Base-by-base conservation (phyloP, 1,284 basidiomycete species). In the Papiliotrema laurentii region DNA sequence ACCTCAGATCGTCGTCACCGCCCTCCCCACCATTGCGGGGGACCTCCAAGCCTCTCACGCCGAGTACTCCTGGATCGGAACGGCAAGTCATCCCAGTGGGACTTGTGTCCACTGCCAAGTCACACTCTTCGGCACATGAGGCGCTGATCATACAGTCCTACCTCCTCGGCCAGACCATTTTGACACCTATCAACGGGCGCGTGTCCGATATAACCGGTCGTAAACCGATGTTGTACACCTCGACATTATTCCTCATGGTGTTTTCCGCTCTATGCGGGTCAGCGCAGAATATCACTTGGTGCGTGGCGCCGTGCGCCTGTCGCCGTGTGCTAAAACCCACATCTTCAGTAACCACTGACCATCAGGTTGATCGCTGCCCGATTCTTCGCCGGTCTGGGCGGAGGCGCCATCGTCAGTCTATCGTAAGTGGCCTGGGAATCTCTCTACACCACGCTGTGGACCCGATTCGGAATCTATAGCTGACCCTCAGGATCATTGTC, bases 341-440 rank as follows among this genome's bases (percentile, higher is more conserved):
- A 16, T 22, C 31, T 16, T 21, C 41, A 18, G 13, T 21, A n/a
- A n/a, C n/a, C n/a, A n/a, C n/a, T n/a, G n/a, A n/a, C n/a, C n/a
- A 6, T 18, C 37, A 63, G 60, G 64, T 48, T 69, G 37, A 67
- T 67, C 43, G 50, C 59, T 4, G 54, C 59, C n/a, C 47, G 69
- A 39, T 64, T 64, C 2, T 58, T 69, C 35, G 55, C 66, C 18
- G 69, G 69, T 6, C 37, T 71, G 6, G 69, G 69, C 4, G 69
- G 69, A 7, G 69, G 69, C 4, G 50, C 60, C 0, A 71, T 71
- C 38, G 57, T 69, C 22, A 61, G 66, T 18, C 44, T 69, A 41
- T 62, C 62, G 54, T 22, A n/a, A 10, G 26, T 36, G 3, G 18
- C 6, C 9, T 5, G n/a, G n/a, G 9, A 28, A 16, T n/a, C 37